Evolutionary conservation across 192 early-diverging fungal species (phyloP).

Genomic region (Linnemannia zychae): DNA sequence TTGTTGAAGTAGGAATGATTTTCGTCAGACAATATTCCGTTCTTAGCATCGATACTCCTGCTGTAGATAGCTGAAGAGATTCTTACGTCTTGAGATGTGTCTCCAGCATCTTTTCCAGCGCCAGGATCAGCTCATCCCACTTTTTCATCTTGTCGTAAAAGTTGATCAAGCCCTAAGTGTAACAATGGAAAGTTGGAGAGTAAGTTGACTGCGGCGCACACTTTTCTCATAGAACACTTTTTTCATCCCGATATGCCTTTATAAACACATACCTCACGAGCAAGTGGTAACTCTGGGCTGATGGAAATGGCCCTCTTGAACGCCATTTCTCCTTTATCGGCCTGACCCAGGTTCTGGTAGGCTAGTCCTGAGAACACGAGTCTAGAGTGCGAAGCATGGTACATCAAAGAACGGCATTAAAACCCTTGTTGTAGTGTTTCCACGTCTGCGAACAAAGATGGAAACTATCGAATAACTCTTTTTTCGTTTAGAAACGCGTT

Average conservation of each 20-base stretch:
- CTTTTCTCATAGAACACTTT: background rate
- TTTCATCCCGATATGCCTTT: background rate
- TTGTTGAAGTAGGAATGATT: background rate
- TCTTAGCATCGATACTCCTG: background rate
- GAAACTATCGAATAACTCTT: background rate
- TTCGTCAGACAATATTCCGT: background rate
- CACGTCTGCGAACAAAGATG: background rate
- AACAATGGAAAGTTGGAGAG: background rate
- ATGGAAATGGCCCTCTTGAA: slow-evolving; percentile 73
- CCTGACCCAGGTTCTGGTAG: slow-evolving; percentile 70
- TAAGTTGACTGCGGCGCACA: slow-evolving; percentile 11
- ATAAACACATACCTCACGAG: slow-evolving; percentile 68
- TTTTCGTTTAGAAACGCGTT: background rate
- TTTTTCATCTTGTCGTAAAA: slow-evolving; percentile 72
- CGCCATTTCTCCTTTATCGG: slow-evolving; percentile 66
- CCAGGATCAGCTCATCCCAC: slow-evolving; percentile 44
- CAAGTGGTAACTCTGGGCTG: slow-evolving; percentile 68
- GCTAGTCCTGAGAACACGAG: slow-evolving; percentile 77
- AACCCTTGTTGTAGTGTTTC: background rate
- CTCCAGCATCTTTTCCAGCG: slow-evolving; percentile 56
- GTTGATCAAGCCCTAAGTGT: slow-evolving; percentile 63
- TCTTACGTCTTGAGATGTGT: slow-evolving; percentile 46
- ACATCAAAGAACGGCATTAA: too few relatives aligned
- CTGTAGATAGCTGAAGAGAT: background rate
- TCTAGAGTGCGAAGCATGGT: slow-evolving; percentile 26